Evolutionary conservation across 2,329 filamentous ascomycete genomes (phyloP), one percentile per base, ranked within the genome.

Genomic region (Stachybotrys elegans): DNA sequence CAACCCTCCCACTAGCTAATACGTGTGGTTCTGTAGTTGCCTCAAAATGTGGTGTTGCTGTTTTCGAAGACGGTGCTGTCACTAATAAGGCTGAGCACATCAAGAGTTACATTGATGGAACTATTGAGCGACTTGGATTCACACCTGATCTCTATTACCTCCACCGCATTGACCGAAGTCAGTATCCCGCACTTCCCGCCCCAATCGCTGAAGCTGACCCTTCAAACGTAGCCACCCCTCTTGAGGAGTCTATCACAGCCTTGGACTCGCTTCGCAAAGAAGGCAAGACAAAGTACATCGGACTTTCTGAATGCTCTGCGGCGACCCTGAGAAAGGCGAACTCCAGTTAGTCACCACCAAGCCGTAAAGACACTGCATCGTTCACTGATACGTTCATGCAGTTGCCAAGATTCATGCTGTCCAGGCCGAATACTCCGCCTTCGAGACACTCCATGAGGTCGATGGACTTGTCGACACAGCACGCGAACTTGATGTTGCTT

Each of bases 241-340:
- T 75, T 0, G 67, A 71, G 41, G 69, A 73, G 35, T 73, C 71
- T 0, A 73, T 75, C 23, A 47, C 62, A 0, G 68, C 71, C 1
- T 63, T 75, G 0, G 70, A 75, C 46, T 64, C 66, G 41, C 61
- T 75, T 41, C 68, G 70, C 32, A 66, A 63, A 43, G 62, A 63
- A 0, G 69, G 70, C 5, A 73, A 72, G 54, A 71, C 69, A 14
- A 72, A 71, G 53, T 72, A 71, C 42, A 73, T 73, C 40, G 71
- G 69, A 12, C 59, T 74, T 1, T 72, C 69, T 0, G 71, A 73
- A 43, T 72, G 69, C 47, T 73, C 70, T 3, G 68, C 69, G 0
- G 54, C 54, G 2, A 73, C 70, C 0, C 50, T 73, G 5, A 65
- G 68, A 19, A 70, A 68, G 44, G 71, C 69, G 1, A 66, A 69